Evolutionary conservation across 139 green algal species (phyloP), one percentile per base, ranked within the genome.

Genomic region (Medakamo hakoo): DNA sequence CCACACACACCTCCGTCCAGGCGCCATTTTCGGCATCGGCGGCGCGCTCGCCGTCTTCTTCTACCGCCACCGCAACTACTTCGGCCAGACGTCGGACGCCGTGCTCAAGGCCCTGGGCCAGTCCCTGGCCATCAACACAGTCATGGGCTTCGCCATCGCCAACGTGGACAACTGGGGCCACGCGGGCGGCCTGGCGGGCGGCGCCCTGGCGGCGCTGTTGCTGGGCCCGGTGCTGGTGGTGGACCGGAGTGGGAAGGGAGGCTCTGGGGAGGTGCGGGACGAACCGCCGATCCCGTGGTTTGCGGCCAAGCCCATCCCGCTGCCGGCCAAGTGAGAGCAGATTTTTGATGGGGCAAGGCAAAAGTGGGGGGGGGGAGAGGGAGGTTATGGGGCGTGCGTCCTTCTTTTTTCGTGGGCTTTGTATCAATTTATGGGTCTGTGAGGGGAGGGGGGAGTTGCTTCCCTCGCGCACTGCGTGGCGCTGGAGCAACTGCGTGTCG

Each of bases 161-260:
- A 61, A 63, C 21, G 78, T 79, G 21, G 73, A 79, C 68, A 76
- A 79, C 58, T 79, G 73, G 72, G 76, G 63, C 2, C 78, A 85
- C 63, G 29, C 71, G 49, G 76, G 78, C 14, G 78, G 78, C 16
- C 27, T 85, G 30, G 29, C 70, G 27, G 77, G 72, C 25, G 78
- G 78, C 19, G 73, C 61, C 3, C 30, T 75, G n/a, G 56, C 40
- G n/a, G 70, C 67, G 25, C 71, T 59, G 19, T 59, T 82, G 49
- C 59, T 81, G 27, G 78, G 78, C 4, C 78, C 78, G 2, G 25
- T 26, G 20, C 60, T 67, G 57, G 24, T 32, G 30, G 49, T 63
- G 21, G 55, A 57, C 27, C 21, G 21, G 48, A 23, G 27, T 26
- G 27, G 27, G 27, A 27, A 49, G 27, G 27, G 23, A 3, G 3